Evolutionary conservation across 805 yeast genomes (phyloP), one percentile per base, ranked within the genome.

Genomic region (Schizosaccharomyces lindneri): DNA sequence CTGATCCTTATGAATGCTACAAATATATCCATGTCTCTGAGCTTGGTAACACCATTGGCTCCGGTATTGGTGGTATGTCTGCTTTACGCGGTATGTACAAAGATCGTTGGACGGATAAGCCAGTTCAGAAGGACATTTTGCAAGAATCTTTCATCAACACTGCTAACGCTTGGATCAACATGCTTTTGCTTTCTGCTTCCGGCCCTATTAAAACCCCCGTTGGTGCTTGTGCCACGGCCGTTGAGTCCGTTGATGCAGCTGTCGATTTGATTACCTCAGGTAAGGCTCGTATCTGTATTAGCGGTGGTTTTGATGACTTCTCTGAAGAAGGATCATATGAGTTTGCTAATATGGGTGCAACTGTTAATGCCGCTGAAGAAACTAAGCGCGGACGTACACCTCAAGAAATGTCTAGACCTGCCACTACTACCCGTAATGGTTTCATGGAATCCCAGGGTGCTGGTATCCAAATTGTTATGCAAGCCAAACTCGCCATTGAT

Each of bases 361-460:
- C 99, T 57, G 85, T 96, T 39, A 87, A 90, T 75, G 78, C 97
- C 32, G 70, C 80, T 63, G 87, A 83, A 64, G 99, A 93, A 76
- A 78, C 84, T 67, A 95, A 80, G 60, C 93, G 87, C 67, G 99
- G 99, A 66, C 87, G 99, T 78, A 87, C 97, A 61, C 97, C 99
- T 67, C 78, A 84, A 63, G 98, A 93, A 75, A 93, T 93, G 97
- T 90, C 97, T 32, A 85, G 99, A 76, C 99, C 99, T 63, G 80
- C 97, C 62, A 89, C 99, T 61, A 84, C 97, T 55, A 78, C 95
- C 59, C 86, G 99, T 80, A 79, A 84, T 68, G 99, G 99, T 68
- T 93, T 93, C 79, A 93, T 93, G 97, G 99, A 93, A 79, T 84
- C 98, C 51, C 99, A 93, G 76, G 99, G 99, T 79, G 81, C 97